Base-by-base conservation (phyloP, 192 early-diverging fungal species). In the Endogone sp. region DNA sequence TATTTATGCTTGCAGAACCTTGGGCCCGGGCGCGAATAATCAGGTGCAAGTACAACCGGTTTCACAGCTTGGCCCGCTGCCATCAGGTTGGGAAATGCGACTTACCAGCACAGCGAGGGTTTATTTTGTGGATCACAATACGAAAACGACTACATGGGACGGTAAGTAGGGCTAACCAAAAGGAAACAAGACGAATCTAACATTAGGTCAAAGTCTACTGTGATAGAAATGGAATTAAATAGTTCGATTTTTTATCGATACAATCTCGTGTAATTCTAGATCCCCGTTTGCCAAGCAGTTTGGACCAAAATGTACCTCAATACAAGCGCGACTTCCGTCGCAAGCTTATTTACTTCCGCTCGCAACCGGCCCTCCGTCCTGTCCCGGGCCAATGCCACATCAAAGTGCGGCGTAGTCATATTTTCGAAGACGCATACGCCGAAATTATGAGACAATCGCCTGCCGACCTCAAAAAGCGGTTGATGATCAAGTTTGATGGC, bases 91-190 rank as follows among this genome's bases (percentile, higher is more conserved):
- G 96, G 96, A 98, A 75, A 97, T 98, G 95, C 90, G 95, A 25
- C 85, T 94, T 30, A 98, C 94, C 8, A 91, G 91, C 69, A 95
- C 93, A 27, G 95, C 94, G 25, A 83, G 94, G n/a, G 92, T 94
- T 29, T 98, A 97, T 82, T 98, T 96, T 87, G 94, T 98, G 27
- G 96, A 98, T 74, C 96, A 98, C 81, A 94, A 93, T 72, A 90
- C 92, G 60, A 98, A 96, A 75, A 97, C 93, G n/a, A 98, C 96
- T 16, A 97, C 96, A 10, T 98, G 96, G 96, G 93, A 97, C 76
- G 95, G 87, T 81, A 62, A 62, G 78, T 22, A n/a, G 59, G 24
- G 60, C 29, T 16, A 49, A 49, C 6, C 37, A 49, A 49, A 49
- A 6, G 37, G 37, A 49, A 49, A n/a, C n/a, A n/a, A n/a, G n/a